A percentile compares a stretch with the other conserved stretches of the same genome.
Evolutionary conservation across 768 basidiomycete species (phyloP).

Genomic region (Exsudoporus frostii): DNA sequence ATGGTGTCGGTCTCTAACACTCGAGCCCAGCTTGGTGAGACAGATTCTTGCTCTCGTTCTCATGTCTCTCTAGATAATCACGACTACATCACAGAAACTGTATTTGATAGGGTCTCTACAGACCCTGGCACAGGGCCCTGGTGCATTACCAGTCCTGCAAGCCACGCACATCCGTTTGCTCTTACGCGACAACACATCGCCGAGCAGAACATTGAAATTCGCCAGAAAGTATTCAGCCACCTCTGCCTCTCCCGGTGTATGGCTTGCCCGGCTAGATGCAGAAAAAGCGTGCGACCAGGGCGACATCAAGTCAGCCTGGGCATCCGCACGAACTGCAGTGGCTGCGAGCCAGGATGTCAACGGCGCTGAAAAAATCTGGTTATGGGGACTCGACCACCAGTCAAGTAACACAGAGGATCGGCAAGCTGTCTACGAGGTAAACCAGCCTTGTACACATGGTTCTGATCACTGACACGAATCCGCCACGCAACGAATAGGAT

Average conservation of each 20-base stretch:
- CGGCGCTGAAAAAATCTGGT: conserved; percentile 45
- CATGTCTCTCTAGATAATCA: background rate
- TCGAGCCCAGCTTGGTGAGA: conserved; percentile 33
- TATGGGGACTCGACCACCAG: conserved; percentile 46
- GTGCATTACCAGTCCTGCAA: conserved; percentile 30
- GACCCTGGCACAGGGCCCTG: conserved; percentile 27
- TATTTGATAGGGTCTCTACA: conserved; percentile 52
- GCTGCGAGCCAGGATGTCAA: conserved; percentile 15
- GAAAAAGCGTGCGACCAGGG: conserved; percentile 33
- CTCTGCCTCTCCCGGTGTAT: conserved; percentile 42
- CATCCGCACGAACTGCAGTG: conserved; percentile 41
- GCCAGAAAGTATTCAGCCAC: conserved; percentile 48
- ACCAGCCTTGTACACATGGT: background rate
- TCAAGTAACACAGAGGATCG: conserved; percentile 15
- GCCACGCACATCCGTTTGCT: conserved; percentile 38
- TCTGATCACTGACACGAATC: background rate
- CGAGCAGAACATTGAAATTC: conserved; percentile 35
- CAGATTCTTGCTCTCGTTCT: background rate
- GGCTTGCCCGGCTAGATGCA: conserved; percentile 50
- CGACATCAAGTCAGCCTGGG: conserved; percentile 38
- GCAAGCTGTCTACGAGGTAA: conserved; percentile 35
- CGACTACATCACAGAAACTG: conserved; percentile 38
- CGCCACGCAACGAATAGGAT: conserved; percentile 29
- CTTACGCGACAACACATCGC: conserved; percentile 20
- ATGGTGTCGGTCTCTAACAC: conserved; percentile 40